These are phyloP conservation scores for Scheffersomyces lignicola DNA, from an alignment of 1,139 yeast genomes.

Conservation along the genomic window DNA sequence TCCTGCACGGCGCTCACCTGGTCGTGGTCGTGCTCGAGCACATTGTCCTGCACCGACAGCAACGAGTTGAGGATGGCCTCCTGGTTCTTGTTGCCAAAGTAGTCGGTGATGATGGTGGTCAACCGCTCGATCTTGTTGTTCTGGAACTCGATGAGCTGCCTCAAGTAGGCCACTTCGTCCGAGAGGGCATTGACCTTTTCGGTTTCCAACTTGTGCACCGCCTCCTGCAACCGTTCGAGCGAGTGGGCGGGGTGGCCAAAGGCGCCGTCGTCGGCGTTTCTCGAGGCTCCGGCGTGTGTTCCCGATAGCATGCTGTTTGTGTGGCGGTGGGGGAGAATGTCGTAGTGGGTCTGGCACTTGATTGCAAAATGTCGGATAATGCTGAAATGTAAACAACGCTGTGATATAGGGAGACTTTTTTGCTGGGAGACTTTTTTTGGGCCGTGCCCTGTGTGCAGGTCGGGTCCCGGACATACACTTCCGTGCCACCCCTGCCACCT, in stretches of 20 bases:
- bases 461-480: too few relatives aligned
- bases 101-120: slow-evolving; percentile 31
- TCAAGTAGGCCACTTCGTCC: slow-evolving; percentile 36
- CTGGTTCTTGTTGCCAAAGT: slow-evolving; percentile 36
- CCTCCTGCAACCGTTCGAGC: slow-evolving; percentile 13
- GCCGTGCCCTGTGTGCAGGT: too few relatives aligned
- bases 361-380: slow-evolving; percentile 19
- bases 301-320: background rate
- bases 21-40: slow-evolving; percentile 13
- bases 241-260: slow-evolving; percentile 12
- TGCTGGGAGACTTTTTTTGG: too few relatives aligned
- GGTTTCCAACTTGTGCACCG: slow-evolving; percentile 17
- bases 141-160: slow-evolving; percentile 41
- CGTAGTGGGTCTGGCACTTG: slow-evolving; percentile 2
- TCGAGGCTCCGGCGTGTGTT: slow-evolving; percentile 3
- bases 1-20: slow-evolving; percentile 13
- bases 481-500: too few relatives aligned
- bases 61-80: slow-evolving; percentile 26
- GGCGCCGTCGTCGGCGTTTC: slow-evolving; percentile 7
- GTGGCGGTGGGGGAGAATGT: background rate
- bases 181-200: slow-evolving; percentile 25
- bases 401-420: slow-evolving; percentile 13
- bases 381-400: slow-evolving; percentile 6
- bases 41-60: slow-evolving; percentile 30
- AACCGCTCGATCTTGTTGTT: slow-evolving; percentile 41